Evolutionary conservation across 1,284 basidiomycete species (phyloP).

Genomic region (Tetrapyrgos nigripes): DNA sequence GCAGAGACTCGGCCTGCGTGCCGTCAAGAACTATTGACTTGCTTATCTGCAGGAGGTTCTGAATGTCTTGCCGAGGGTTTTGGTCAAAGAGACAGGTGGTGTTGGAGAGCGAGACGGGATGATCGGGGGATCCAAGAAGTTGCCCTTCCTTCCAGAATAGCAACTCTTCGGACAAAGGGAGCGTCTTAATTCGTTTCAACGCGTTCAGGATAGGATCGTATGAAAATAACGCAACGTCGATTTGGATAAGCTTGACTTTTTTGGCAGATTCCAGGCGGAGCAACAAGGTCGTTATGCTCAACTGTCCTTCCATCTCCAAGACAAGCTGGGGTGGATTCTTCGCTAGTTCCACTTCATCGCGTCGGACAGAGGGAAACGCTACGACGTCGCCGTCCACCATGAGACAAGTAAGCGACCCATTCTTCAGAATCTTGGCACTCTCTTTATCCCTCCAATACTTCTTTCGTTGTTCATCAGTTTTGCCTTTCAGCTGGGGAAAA

Average conservation of each 20-base stretch:
- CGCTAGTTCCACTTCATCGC: conserved; percentile 58
- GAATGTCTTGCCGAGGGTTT: conserved; percentile 47
- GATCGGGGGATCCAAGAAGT: conserved; percentile 17
- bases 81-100: conserved; percentile 41
- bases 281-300: conserved; percentile 43
- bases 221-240: conserved; percentile 65
- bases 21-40: conserved; percentile 53
- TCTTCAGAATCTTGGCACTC: conserved; percentile 49
- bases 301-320: conserved; percentile 56
- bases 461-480: conserved; percentile 31
- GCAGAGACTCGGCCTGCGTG: conserved; percentile 55
- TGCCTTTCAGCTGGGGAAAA: conserved; percentile 33
- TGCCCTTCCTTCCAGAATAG: conserved; percentile 54
- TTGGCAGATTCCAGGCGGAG: conserved; percentile 42
- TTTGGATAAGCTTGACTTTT: conserved; percentile 54
- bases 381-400: conserved; percentile 53
- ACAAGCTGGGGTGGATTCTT: conserved; percentile 54
- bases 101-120: conserved; percentile 4
- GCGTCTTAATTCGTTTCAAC: conserved; percentile 48
- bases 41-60: conserved; percentile 38
- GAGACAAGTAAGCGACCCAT: conserved; percentile 59
- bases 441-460: conserved; percentile 50
- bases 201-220: conserved; percentile 66
- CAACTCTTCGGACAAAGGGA: conserved; percentile 57
- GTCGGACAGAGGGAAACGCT: conserved; percentile 57